Evolutionary conservation across 139 green algal genomes (phyloP).

Genomic region (Haematococcus lacustris): DNA sequence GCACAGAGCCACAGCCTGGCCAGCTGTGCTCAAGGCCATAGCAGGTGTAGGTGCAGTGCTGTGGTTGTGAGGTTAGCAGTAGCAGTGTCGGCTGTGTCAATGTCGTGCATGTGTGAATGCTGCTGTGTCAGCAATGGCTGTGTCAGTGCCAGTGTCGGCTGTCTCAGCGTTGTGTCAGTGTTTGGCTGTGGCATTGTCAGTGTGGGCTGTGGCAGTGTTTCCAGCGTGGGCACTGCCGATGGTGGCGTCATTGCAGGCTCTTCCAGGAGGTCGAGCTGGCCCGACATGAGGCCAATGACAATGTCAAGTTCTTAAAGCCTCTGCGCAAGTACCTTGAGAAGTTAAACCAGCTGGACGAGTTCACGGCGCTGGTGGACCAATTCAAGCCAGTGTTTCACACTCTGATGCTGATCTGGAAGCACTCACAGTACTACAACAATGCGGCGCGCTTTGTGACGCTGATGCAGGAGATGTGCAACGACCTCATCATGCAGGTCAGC

Average conservation of each 20-base stretch:
- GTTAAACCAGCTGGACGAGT: slow-evolving; percentile 74
- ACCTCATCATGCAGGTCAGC: slow-evolving; percentile 77
- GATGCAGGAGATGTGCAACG: slow-evolving; percentile 82
- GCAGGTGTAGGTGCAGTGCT: too few species aligned
- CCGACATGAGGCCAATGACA: slow-evolving; percentile 67
- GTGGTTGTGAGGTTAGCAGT: too few species aligned
- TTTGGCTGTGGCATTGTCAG: too few species aligned
- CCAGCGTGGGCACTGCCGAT: too few species aligned
- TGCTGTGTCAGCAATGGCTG: too few species aligned
- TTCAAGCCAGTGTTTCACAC: slow-evolving; percentile 85
- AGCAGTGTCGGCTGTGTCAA: too few species aligned
- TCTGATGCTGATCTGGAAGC: slow-evolving; percentile 87
- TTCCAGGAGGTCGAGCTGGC: slow-evolving; percentile 50
- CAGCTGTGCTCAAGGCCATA: too few species aligned
- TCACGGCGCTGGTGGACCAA: slow-evolving; percentile 57
- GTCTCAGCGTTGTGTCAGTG: too few species aligned
- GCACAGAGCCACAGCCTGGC: too few species aligned
- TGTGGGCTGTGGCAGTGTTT: too few species aligned
- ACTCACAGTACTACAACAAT: slow-evolving; percentile 75
- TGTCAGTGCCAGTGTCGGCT: too few species aligned
- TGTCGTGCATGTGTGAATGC: too few species aligned
- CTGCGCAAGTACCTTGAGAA: slow-evolving; percentile 73
- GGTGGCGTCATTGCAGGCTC: slow-evolving; percentile 6
- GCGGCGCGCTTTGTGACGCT: slow-evolving; percentile 71
- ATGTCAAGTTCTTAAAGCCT: slow-evolving; percentile 70